phyloP scores from a whole-genome alignment of 2,329 filamentous ascomycete species.

The Apiospora aurea region DNA sequence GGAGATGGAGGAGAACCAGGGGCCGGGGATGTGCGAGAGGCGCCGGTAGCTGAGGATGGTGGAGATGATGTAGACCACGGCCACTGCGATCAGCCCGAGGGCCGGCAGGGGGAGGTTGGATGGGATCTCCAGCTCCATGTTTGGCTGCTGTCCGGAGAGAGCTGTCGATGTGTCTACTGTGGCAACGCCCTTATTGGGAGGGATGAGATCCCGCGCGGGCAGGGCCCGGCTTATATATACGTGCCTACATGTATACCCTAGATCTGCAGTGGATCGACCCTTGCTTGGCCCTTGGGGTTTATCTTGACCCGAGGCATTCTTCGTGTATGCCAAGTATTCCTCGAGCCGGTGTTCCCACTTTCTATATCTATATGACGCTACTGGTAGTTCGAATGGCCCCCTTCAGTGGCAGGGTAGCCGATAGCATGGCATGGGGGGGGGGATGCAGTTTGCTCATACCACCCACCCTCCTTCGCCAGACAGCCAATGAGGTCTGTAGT shows the following conservation, averaged over 20 bases:
- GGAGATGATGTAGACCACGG: slow-evolving; percentile 27
- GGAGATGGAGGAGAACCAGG: slow-evolving; percentile 32
- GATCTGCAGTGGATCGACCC: background rate
- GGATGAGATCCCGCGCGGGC: background rate
- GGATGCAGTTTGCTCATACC: background rate
- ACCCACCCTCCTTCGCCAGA: background rate
- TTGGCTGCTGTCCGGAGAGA: background rate
- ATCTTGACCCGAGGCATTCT: slow-evolving; percentile 2
- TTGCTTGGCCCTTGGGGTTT: background rate
- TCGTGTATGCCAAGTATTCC: background rate
- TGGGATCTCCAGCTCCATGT: background rate
- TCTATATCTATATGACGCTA: background rate
- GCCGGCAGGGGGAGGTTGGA: background rate
- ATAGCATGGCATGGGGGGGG: background rate
- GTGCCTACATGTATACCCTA: background rate
- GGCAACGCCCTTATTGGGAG: background rate
- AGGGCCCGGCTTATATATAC: background rate
- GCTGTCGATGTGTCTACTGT: background rate
- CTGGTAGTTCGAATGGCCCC: background rate
- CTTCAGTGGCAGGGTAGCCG: background rate
- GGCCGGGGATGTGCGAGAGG: slow-evolving; percentile 33
- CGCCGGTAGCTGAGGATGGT: slow-evolving; percentile 31
- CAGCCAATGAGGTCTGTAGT: background rate
- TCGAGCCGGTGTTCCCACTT: slow-evolving; percentile 15
- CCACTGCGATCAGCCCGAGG: background rate